Percentiles rank a stretch among this genome's conserved stretches.
These are phyloP conservation scores for Cyclotella baltica DNA, from an alignment of 108 stramenopile genomes.

Conservation along the genomic window DNA sequence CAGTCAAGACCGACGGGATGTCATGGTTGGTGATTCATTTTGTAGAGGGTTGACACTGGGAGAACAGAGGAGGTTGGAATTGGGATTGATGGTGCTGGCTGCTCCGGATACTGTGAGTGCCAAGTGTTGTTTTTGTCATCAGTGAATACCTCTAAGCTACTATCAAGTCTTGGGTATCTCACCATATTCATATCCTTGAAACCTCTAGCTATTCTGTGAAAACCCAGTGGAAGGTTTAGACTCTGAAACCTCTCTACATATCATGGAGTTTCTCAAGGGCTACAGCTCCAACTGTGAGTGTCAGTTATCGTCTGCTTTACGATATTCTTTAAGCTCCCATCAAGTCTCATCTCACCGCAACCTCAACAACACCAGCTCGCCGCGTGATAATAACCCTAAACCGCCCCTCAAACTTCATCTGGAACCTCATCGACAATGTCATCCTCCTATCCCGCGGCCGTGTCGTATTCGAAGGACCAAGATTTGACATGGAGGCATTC, in stretches of 20 bases:
- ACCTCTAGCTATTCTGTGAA: conserved; percentile 17
- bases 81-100: conserved; percentile 73
- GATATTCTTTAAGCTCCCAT: too few species aligned
- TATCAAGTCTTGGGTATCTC: too few species aligned
- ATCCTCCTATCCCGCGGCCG: conserved; percentile 60
- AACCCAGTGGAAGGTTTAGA: conserved; percentile 49
- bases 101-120: conserved; percentile 36
- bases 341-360: too few species aligned
- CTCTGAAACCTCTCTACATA: conserved; percentile 59
- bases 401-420: conserved; percentile 60
- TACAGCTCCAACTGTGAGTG: conserved; percentile 48
- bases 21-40: conserved; percentile 73
- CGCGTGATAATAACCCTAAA: conserved; percentile 68
- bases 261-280: conserved; percentile 66
- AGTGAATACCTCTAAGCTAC: too few species aligned
- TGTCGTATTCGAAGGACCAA: conserved; percentile 60
- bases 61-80: conserved; percentile 76
- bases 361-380: too few species aligned
- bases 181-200: neutral
- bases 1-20: conserved; percentile 60
- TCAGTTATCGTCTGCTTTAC: too few species aligned
- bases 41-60: conserved; percentile 76
- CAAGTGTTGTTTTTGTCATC: too few species aligned
- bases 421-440: conserved; percentile 67
- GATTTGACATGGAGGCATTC: conserved; percentile 63